Evolutionary conservation across 2,329 filamentous ascomycete species (phyloP).

Genomic region (Fragosphaeria purpurea): DNA sequence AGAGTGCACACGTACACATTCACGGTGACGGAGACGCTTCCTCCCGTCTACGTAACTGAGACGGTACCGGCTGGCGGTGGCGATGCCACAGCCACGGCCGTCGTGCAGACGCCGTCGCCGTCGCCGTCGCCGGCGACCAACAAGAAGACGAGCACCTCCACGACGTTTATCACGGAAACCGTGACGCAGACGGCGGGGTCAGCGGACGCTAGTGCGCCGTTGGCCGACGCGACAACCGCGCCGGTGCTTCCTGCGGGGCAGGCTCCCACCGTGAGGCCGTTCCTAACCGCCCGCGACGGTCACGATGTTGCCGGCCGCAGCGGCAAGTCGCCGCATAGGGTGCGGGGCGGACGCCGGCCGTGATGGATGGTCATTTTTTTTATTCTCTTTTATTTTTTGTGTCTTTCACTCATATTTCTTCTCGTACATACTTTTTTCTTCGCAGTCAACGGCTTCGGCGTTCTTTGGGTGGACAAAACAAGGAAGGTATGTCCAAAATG

Average conservation of each 20-base stretch:
- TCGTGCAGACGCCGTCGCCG: background rate
- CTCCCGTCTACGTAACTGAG: constrained; percentile 8
- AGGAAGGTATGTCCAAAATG: too few relatives aligned
- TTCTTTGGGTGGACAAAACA: too few relatives aligned
- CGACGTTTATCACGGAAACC: background rate
- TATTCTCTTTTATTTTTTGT: background rate
- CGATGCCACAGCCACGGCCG: background rate
- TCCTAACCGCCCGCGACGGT: background rate
- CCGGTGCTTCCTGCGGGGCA: background rate
- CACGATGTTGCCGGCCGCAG: too few relatives aligned
- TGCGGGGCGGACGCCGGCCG: too few relatives aligned
- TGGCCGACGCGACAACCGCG: background rate
- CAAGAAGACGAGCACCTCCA: background rate
- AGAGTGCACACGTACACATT: constrained; percentile 26
- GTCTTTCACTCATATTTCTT: background rate
- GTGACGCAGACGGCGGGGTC: too few relatives aligned
- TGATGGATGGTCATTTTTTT: background rate
- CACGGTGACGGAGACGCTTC: constrained; percentile 28
- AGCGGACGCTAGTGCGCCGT: too few relatives aligned
- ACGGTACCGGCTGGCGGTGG: background rate
- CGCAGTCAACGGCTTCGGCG: too few relatives aligned
- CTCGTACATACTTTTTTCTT: background rate
- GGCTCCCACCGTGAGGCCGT: background rate
- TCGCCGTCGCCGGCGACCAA: background rate
- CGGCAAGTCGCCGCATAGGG: too few relatives aligned